These are phyloP conservation scores for Strigomonas galati DNA, from an alignment of 208 protist genomes.

Conservation along the genomic window DNA sequence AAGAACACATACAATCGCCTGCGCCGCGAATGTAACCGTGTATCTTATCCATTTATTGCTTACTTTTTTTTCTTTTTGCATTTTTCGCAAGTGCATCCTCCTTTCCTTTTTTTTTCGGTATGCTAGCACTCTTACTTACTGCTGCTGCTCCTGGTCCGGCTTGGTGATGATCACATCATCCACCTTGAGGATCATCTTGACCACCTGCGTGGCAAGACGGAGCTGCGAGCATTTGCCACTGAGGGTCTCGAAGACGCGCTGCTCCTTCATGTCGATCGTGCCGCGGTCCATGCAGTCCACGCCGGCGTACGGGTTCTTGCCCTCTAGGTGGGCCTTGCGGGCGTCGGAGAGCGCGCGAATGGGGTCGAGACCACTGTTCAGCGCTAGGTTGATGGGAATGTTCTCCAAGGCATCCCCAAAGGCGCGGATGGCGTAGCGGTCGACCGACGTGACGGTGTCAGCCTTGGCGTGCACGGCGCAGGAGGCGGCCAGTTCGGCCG, in stretches of 20 bases:
- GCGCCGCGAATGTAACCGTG: neutral
- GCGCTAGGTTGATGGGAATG: slow-evolving; percentile 98
- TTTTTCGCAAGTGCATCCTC: neutral
- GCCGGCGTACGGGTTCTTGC: slow-evolving; percentile 95
- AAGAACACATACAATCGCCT: no score
- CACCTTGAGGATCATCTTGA: slow-evolving; percentile 99
- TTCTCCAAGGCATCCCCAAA: slow-evolving; percentile 99
- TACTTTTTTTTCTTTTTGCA: no score
- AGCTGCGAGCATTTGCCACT: slow-evolving; percentile 99
- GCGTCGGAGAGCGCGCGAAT: slow-evolving; percentile 96
- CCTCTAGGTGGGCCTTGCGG: slow-evolving; percentile 94
- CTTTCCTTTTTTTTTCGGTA: slow-evolving; percentile 5
- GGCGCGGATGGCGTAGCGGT: slow-evolving; percentile 99
- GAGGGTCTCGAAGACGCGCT: slow-evolving; percentile 99
- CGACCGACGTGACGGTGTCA: slow-evolving; percentile 91
- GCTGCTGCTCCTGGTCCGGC: slow-evolving; percentile 69
- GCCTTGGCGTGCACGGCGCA: slow-evolving; percentile 92
- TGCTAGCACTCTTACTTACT: slow-evolving; percentile 12
- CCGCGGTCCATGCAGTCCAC: slow-evolving; percentile 97
- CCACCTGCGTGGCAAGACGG: slow-evolving; percentile 99
- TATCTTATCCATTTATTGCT: neutral
- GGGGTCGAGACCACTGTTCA: slow-evolving; percentile 97
- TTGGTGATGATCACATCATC: slow-evolving; percentile 98
- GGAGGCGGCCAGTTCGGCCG: slow-evolving; percentile 98
- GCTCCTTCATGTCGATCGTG: slow-evolving; percentile 97